Evolutionary conservation across 257 asterid genomes (phyloP).

Genomic region (Nicotiana paniculata): DNA sequence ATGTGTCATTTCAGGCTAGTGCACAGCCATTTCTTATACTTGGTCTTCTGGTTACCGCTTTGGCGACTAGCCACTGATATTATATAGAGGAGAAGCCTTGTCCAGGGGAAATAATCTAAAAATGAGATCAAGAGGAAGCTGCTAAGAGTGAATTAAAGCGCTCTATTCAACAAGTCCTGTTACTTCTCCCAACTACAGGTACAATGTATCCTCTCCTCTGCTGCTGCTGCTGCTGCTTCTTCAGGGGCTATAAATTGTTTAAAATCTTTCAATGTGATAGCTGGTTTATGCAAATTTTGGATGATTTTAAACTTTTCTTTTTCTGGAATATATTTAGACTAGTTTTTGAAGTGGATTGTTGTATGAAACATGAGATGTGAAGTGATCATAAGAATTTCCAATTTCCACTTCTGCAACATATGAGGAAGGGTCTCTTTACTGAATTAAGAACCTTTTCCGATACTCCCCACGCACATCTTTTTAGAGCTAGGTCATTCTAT

Average conservation of each 20-base stretch:
- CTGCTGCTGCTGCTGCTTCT: neutral
- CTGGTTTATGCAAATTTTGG: neutral
- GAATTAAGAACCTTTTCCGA: too few relatives aligned
- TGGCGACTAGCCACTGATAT: constrained; percentile 73
- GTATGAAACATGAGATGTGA: too few relatives aligned
- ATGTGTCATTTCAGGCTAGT: constrained; percentile 57
- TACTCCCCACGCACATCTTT: too few relatives aligned
- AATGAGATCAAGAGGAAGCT: neutral
- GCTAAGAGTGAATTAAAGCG: neutral
- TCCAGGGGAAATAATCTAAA: neutral
- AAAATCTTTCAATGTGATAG: neutral
- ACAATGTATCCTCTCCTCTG: neutral
- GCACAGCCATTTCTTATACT: constrained; percentile 96
- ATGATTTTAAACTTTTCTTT: neutral
- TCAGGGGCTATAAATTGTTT: neutral
- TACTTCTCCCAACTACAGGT: neutral
- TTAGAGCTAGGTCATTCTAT: too few relatives aligned
- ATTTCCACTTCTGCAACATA: too few relatives aligned
- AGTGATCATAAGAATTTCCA: too few relatives aligned
- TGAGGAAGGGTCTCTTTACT: too few relatives aligned
- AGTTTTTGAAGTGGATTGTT: too few relatives aligned
- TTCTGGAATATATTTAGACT: too few relatives aligned
- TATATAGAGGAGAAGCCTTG: neutral
- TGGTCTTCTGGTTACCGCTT: constrained; percentile 81
- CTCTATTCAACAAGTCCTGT: neutral